Base-by-base conservation (phyloP, 768 basidiomycete species). In the Tephrocybe sp. region DNA sequence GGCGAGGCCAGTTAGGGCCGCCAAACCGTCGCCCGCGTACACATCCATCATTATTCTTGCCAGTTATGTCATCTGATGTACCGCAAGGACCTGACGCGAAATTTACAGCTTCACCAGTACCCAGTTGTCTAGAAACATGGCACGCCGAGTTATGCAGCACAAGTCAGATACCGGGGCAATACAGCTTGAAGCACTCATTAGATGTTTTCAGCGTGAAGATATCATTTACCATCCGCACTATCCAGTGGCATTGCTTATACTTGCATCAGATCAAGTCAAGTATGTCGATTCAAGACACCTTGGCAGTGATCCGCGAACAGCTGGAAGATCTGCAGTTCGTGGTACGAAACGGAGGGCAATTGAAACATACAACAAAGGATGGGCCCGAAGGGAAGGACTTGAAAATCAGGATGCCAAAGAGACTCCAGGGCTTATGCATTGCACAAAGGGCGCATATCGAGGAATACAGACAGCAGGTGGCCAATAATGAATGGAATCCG, bases 151-250 rank as follows among this genome's bases (percentile, higher is more conserved):
- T 15, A 40, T 52, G 7, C 42, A 52, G 14, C 12, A 4, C 17
- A 52, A 41, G 21, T 52, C 45, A 1, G 44, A 52, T 17, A 7
- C 6, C 10, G 26, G 38, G 24, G 23, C 10, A 32, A 47, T 52
- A 32, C 43, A 41, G 14, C 7, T 34, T 52, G 11, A 52, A 37
- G 8, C 51, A 46, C 3, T 46, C 37, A 4, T 6, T 47, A 15
- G 44, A 46, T 14, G 28, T 52, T 14, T 52, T 52, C 24, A 9
- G 17, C 39, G 51, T 46, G 37, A 11, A 36, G 46, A 37, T n/a
- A 8, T 36, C 15, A 14, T 14, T n/a, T 14, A 12, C 4, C 12
- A 12, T 9, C 34, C 34, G 9, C 15, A 4, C 4, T 15, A 15
- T 36, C 15, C 15, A 14, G 7, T 4, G 15, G 4, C 15, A 8